Conservation (phyloP, 768 basidiomycete species). For the Naganishia antarctica region DNA sequence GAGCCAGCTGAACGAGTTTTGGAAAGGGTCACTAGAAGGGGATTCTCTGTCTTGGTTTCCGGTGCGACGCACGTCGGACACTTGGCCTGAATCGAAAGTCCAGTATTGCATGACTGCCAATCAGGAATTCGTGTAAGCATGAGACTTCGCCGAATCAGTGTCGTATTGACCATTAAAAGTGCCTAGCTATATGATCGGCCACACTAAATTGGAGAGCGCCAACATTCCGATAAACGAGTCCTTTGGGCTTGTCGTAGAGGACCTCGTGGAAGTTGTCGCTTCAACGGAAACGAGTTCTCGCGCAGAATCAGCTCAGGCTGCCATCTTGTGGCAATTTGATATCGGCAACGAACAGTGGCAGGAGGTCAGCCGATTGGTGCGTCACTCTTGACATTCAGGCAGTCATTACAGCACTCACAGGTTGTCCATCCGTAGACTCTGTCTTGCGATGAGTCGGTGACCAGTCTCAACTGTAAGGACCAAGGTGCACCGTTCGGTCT, state of each 20-base stretch:
- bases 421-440: too few species aligned
- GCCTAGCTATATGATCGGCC: slow-evolving; percentile 1
- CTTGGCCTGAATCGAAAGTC: neutral
- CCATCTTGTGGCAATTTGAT: neutral
- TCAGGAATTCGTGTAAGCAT: neutral
- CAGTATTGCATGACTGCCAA: slow-evolving; percentile 1
- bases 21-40: neutral
- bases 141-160: neutral
- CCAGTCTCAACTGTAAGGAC: neutral
- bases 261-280: slow-evolving; percentile 3
- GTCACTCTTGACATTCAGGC: neutral
- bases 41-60: neutral
- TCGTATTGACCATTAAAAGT: neutral
- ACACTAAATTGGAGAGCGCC: neutral
- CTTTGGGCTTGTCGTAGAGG: slow-evolving; percentile 2
- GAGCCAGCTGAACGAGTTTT: slow-evolving; percentile 10
- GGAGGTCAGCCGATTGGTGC: neutral
- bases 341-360: neutral
- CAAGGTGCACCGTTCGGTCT: too few species aligned
- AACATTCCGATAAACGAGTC: slow-evolving; percentile 1
- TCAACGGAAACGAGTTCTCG: neutral
- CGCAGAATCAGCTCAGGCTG: neutral
- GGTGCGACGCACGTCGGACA: neutral
- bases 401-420: too few species aligned
- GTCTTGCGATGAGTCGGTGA: neutral